Percentiles rank a stretch among this genome's conserved stretches.
These are phyloP conservation scores for Podaxis rugospora DNA, from an alignment of 768 basidiomycete genomes.

Conservation along the genomic window DNA sequence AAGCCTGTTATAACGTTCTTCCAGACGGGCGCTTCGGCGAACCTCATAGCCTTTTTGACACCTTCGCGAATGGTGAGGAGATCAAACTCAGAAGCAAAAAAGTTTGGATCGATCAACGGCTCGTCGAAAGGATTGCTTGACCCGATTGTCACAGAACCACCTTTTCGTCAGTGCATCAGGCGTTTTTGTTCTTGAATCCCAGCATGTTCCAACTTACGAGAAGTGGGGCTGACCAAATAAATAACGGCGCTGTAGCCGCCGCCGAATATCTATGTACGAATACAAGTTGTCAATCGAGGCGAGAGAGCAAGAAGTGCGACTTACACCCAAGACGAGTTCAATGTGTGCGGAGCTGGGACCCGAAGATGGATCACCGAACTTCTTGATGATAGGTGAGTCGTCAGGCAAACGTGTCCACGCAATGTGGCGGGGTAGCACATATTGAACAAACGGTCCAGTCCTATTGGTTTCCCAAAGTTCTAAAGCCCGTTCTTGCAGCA, in stretches of 20 bases:
- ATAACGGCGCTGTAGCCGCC: conserved; percentile 18
- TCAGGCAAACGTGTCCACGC: conserved; percentile 9
- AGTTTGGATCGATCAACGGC: conserved; percentile 17
- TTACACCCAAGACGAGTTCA: conserved; percentile 4
- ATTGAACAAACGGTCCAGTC: conserved; percentile 7
- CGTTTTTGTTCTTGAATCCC: background rate
- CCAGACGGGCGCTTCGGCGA: conserved; percentile 18
- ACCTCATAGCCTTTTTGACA: conserved; percentile 15
- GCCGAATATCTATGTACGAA: conserved; percentile 12
- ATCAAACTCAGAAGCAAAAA: conserved; percentile 12
- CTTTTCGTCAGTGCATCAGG: background rate
- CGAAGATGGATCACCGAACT: conserved; percentile 7
- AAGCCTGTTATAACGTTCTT: conserved; percentile 13
- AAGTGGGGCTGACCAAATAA: conserved; percentile 22
- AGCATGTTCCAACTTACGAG: conserved; percentile 15
- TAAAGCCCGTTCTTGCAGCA: conserved; percentile 3
- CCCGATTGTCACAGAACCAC: conserved; percentile 17
- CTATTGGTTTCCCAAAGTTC: conserved; percentile 11
- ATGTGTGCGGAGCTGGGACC: conserved; percentile 12
- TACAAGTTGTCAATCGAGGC: background rate
- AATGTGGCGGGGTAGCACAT: background rate
- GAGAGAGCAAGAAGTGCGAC: background rate
- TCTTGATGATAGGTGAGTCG: background rate
- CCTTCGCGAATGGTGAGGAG: conserved; percentile 15
- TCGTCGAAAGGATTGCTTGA: conserved; percentile 21